Base-by-base conservation (phyloP, 2,329 filamentous ascomycete genomes). In the Stagonosporopsis tanaceti region DNA sequence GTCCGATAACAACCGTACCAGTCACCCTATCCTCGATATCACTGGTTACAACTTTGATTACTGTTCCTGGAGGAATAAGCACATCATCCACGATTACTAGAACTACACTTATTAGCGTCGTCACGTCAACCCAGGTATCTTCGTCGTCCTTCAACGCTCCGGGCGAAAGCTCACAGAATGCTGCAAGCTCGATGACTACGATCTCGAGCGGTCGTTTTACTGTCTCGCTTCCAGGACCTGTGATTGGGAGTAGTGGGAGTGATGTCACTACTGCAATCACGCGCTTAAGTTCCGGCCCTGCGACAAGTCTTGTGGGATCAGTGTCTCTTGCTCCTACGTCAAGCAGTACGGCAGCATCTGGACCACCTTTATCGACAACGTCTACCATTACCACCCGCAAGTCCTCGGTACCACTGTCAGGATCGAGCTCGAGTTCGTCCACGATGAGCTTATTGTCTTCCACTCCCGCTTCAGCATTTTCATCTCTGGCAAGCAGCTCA, bases 191-290 rank as follows among this genome's bases (percentile, higher is more conserved):
- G 12, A 5, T 24, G 24, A 17, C 12, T 7, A 35, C 32, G 7
- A 11, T 24, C 3, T 39, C 38, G 20, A 59, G 51, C 14, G 54
- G 32, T 7, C 35, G 20, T 1, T 61, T 62, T 27, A 64, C 61
- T 4, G 34, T 59, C 3, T 57, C 54, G 12, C 41, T 60, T 9
- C 54, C 59, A 28, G 34, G 38, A 4, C 57, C 40, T 9, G 30
- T 24, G 2, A 39, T 17, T 6, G 9, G 24, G 5, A 42, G 15
- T 27, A 6, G 24, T 24, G 3, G 8, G 20, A 44, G 24, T 15
- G 34, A 8, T 2, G 7, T 48, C 15, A 44, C 28, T 20, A 50
- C 44, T 1, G 41, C 28, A 35, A 11, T 38, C 12, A 51, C 37
- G 12, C 2, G 14, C 15, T 37, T 32, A 2, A 39, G 24, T 22